Base-by-base conservation (phyloP, 306 rosid genomes). In the Potentilla sterilis region DNA sequence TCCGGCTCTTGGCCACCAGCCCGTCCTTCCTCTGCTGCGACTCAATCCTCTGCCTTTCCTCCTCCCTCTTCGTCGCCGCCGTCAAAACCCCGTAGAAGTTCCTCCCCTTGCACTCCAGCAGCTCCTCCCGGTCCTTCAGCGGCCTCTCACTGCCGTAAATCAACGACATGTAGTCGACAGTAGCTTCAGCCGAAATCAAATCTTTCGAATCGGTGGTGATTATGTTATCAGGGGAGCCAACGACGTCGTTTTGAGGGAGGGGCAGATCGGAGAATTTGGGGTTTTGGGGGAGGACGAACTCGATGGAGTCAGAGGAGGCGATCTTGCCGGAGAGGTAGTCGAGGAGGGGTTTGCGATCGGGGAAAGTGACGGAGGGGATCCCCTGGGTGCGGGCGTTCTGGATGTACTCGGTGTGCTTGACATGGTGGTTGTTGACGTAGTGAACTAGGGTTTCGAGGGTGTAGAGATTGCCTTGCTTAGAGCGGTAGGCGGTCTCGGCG, bases 21-120 rank as follows among this genome's bases (percentile, higher is more conserved):
- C 98, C 98, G 6, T 96, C 99, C 70, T 96, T 96, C 82, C 98
- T 79, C 92, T 92, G 98, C 19, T 92, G 98, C 15, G 98, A 96
- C 40, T 96, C 99, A 7, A 85, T 68, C 40, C 97, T 76, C 85
- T 92, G 96, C 22, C 99, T 86, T 65, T 96, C 98, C 83, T 92
- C 98, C 68, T 96, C 99, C 15, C 99, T 89, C 86, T 89, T 90
- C 24, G 96, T 89, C 64, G 99, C 94, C 6, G 90, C 78, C 22
- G 88, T 87, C 43, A 96, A 74, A 2, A 96, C 92, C 38, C 81
- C 72, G 70, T 89, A 93, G 67, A 96, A 92, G 69, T 96, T 96
- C 54, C 93, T 86, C 49, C 91, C 88, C 78, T 88, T 96, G 34
- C 98, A 92, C 73, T 96, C 98, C 71, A 96, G 75, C 64, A 96